Conservation (phyloP, 768 basidiomycete species). For the Pisolithus sp. region DNA sequence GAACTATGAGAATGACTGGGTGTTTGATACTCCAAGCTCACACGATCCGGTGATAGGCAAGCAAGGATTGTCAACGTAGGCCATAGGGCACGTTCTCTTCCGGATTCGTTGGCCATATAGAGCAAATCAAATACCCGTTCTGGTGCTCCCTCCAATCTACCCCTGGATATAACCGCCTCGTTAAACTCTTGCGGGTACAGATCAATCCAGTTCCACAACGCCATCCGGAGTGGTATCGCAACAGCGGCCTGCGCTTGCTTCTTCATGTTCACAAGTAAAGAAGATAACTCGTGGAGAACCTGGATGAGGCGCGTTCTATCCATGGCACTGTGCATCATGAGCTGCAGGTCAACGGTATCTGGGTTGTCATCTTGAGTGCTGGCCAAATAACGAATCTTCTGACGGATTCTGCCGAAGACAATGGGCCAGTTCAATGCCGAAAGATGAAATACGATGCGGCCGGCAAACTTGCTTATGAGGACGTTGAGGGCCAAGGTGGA, state of each 20-base stretch:
- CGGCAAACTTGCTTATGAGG: constrained; percentile 64
- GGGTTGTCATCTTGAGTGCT: constrained; percentile 43
- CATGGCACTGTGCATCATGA: constrained; percentile 73
- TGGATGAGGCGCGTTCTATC: constrained; percentile 63
- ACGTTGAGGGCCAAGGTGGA: constrained; percentile 50
- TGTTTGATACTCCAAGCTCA: constrained; percentile 50
- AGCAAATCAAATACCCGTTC: constrained; percentile 84
- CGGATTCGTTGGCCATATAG: constrained; percentile 40
- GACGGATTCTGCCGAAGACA: constrained; percentile 63
- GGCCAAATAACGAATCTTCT: constrained; percentile 64
- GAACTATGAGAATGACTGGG: constrained; percentile 27
- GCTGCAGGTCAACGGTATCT: constrained; percentile 68
- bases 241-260: constrained; percentile 66
- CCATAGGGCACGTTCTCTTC: constrained; percentile 59
- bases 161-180: constrained; percentile 55
- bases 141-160: constrained; percentile 70
- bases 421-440: constrained; percentile 85
- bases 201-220: constrained; percentile 89
- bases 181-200: constrained; percentile 74
- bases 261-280: constrained; percentile 77
- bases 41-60: constrained; percentile 68
- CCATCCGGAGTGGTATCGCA: constrained; percentile 64
- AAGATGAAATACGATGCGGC: constrained; percentile 77
- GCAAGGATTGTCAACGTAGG: constrained; percentile 73
- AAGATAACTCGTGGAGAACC: constrained; percentile 74